A percentile compares a stretch with the other conserved stretches of the same genome.
phyloP scores from a whole-genome alignment of 2,329 filamentous ascomycete species.

The Cladosporium halotolerans region DNA sequence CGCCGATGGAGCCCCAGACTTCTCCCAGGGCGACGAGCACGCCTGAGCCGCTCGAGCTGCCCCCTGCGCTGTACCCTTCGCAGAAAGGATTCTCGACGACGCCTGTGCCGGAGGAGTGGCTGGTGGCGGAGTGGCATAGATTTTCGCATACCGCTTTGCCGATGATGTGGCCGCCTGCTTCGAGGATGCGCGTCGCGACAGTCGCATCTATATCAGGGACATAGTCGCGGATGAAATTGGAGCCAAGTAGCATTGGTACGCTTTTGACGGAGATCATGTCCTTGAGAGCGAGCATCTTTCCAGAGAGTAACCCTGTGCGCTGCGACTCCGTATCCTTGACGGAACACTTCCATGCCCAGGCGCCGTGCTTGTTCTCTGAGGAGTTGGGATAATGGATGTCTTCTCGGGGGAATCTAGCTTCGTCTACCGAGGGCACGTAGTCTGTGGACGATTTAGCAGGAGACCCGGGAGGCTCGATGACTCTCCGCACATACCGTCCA shows the following conservation, averaged over 20 bases:
- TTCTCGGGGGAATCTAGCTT: slow-evolving; percentile 31
- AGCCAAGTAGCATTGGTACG: slow-evolving; percentile 42
- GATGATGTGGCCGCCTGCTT: slow-evolving; percentile 37
- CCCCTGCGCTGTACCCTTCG: slow-evolving; percentile 41
- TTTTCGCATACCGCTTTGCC: slow-evolving; percentile 47
- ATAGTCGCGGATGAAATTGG: slow-evolving; percentile 34
- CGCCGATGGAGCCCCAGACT: slow-evolving; percentile 34
- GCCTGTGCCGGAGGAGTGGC: slow-evolving; percentile 25
- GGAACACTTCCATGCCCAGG: slow-evolving; percentile 40
- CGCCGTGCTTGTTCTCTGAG: slow-evolving; percentile 34
- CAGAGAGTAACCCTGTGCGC: slow-evolving; percentile 29
- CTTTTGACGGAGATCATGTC: slow-evolving; percentile 44
- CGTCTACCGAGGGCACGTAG: slow-evolving; percentile 29
- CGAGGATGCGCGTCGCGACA: slow-evolving; percentile 39
- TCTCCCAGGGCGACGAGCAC: slow-evolving; percentile 38
- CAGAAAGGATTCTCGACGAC: slow-evolving; percentile 40
- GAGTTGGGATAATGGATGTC: slow-evolving; percentile 30
- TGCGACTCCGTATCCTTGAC: slow-evolving; percentile 27
- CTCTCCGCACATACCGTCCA: slow-evolving; percentile 20
- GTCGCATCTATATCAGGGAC: slow-evolving; percentile 40
- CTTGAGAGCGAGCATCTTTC: slow-evolving; percentile 40
- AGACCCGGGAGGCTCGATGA: too few relatives aligned
- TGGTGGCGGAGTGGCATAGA: slow-evolving; percentile 26
- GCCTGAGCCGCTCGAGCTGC: slow-evolving; percentile 41
- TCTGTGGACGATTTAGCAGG: slow-evolving; percentile 16